phyloP scores from a whole-genome alignment of 2,329 filamentous ascomycete species.

The Parafenestella ontariensis region DNA sequence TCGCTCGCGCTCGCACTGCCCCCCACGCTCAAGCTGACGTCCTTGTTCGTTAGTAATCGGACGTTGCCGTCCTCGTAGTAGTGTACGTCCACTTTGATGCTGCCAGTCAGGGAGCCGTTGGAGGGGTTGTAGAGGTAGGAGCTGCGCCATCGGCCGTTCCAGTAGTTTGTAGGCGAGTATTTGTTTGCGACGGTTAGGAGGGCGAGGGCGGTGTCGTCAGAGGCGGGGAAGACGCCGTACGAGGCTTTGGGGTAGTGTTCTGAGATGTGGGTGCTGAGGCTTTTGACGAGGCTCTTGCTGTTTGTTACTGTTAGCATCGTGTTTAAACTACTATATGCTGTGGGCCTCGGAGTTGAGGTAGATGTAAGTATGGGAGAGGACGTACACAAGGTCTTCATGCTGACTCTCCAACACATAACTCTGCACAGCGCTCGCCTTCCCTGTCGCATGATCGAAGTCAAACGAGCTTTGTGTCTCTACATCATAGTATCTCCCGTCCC shows the following conservation, averaged over 20 bases:
- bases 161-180: conserved; percentile 98
- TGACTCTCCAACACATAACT: conserved; percentile 78
- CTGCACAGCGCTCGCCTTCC: conserved; percentile 84
- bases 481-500: conserved; percentile 86
- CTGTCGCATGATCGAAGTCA: conserved; percentile 81
- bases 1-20: conserved; percentile 67
- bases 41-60: conserved; percentile 86
- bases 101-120: conserved; percentile 72
- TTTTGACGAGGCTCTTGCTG: conserved; percentile 85
- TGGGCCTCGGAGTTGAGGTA: background rate
- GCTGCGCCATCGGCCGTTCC: conserved; percentile 97
- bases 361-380: conserved; percentile 7
- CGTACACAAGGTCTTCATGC: conserved; percentile 81
- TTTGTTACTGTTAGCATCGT: conserved; percentile 1
- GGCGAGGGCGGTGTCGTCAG: conserved; percentile 77
- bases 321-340: background rate
- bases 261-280: conserved; percentile 74
- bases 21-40: conserved; percentile 67
- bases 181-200: conserved; percentile 92
- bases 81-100: conserved; percentile 92
- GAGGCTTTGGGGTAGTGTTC: conserved; percentile 89
- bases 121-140: conserved; percentile 80
- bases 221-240: conserved; percentile 81
- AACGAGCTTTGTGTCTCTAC: conserved; percentile 88
- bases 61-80: conserved; percentile 99